Base-by-base conservation (phyloP, 1,139 yeast genomes). In the Saccharomyces hybrid region DNA sequence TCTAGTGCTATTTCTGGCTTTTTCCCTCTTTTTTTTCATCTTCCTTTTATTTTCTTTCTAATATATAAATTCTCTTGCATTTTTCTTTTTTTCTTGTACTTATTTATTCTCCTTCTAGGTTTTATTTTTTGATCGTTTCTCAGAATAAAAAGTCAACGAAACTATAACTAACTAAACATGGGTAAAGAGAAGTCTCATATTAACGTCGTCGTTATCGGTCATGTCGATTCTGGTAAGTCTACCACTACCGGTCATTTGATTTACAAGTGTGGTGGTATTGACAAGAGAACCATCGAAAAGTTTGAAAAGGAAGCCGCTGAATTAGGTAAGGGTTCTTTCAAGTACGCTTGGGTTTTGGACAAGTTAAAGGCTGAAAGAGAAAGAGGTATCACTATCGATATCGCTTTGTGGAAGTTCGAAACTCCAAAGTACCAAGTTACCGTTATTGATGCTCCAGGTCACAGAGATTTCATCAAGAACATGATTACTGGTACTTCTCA, bases 151-250 rank as follows among this genome's bases (percentile, higher is more conserved):
- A n/a, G 28, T 44, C 7, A 52, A 44, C 55, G 52, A 16, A 53
- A 53, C 42, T 48, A 50, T 50, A 57, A 55, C 51, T 53, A 55
- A 66, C 62, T 61, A 38, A 38, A 38, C 25, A 68, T 68, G 91
- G 93, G 96, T 84, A 88, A 88, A 80, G 96, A 85, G 75, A 90
- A 89, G 87, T 75, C 83, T 80, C 98, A 91, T 88, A 87, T 91
- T 80, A 91, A 91, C 96, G 93, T 91, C 81, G 98, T 91, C 79
- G 98, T 91, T 77, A 91, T 91, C 78, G 98, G 98, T 80, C 98
- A 90, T 95, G 96, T 89, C 96, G 96, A 89, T 82, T 89, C 96
- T 70, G 96, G 96, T 82, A 89, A 89, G 81, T 89, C 96, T 67
- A 89, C 96, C 76, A 88, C 96, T 79, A 90, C 97, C 76, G 97